Percentiles rank a stretch among this genome's conserved stretches.
Conservation (phyloP, 192 early-diverging fungal genomes). For the Haplosporangium gracile region DNA sequence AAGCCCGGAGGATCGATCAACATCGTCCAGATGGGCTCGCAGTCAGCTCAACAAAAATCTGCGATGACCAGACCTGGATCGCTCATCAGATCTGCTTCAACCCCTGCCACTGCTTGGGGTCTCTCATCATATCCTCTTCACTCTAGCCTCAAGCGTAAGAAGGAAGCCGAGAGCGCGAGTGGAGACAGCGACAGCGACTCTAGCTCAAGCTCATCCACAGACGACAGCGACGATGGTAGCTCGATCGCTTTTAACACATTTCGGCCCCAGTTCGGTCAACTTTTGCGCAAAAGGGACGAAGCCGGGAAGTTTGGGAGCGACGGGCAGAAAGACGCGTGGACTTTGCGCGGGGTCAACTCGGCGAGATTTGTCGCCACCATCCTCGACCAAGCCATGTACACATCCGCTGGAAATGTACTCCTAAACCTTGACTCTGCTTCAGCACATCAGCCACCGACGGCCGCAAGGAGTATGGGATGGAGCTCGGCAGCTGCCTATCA, state of each 20-base stretch:
- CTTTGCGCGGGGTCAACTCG: constrained; percentile 34
- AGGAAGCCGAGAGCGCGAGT: constrained; percentile 7
- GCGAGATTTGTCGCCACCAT: constrained; percentile 33
- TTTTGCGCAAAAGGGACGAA: not conserved
- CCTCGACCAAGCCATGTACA: constrained; percentile 8
- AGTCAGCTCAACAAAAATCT: not conserved
- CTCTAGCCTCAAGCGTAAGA: constrained; percentile 6
- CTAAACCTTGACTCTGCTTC: constrained; percentile 1
- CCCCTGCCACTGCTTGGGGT: constrained; percentile 15
- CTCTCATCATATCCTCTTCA: constrained; percentile 21
- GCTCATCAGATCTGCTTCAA: not conserved
- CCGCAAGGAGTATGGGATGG: constrained; percentile 9
- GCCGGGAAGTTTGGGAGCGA: not conserved
- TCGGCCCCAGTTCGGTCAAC: not conserved
- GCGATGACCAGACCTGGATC: not conserved
- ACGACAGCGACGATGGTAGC: constrained; percentile 33
- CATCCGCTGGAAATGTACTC: not conserved
- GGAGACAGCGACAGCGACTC: constrained; percentile 35
- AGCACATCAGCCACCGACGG: not conserved
- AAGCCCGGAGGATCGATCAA: constrained; percentile 1
- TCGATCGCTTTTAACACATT: not conserved
- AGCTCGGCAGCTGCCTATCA: constrained; percentile 25
- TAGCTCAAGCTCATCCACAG: constrained; percentile 22
- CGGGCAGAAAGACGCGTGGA: not conserved
- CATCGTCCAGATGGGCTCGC: not conserved